Evolutionary conservation across 2,329 filamentous ascomycete genomes (phyloP), one percentile per base, ranked within the genome.

Genomic region (Neonectria punicea): DNA sequence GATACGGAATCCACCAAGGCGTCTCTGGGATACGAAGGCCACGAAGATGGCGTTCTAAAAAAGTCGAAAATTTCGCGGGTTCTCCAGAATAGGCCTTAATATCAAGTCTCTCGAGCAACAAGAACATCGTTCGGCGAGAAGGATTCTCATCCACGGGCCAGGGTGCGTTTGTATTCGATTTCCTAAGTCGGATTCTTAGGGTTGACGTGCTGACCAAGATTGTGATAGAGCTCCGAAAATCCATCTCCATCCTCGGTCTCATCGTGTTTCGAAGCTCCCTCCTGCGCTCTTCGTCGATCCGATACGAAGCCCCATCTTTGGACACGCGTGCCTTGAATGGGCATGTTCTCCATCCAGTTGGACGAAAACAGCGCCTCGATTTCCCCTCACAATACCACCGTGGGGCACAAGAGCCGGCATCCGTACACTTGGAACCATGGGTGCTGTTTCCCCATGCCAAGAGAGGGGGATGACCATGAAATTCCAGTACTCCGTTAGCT

Each of bases 61-160:
- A 76, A 75, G 53, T 71, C 76, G 14, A 57, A 72, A 7, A 63
- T 79, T 28, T 72, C 78, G 25, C 71, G 76, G n/a, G 70, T 76
- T 9, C 68, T 79, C 5, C 75, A 79, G 20, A 36, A 66, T 22
- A 55, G 57, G 47, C 54, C n/a, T 10, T 34, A 11, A 34, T 34
- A 34, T 30, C 34, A 54, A 34, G 39, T 41, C 20, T 32, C 13
- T 18, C 18, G 20, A 25, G 11, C 14, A 58, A 47, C 56, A 18
- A 55, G 43, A 49, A 56, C 54, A 63, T 41, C 34, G 39, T 11
- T 20, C 32, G 22, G 22, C 11, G 54, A 54, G 50, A 44, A 53
- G 49, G 49, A 60, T 28, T n/a, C 5, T 39, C 51, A n/a, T 14
- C 30, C 3, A 32, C n/a, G 13, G 20, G 18, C 34, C n/a, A 49